Conservation (phyloP, 2,329 filamentous ascomycete genomes). For the Tothia fuscella region DNA sequence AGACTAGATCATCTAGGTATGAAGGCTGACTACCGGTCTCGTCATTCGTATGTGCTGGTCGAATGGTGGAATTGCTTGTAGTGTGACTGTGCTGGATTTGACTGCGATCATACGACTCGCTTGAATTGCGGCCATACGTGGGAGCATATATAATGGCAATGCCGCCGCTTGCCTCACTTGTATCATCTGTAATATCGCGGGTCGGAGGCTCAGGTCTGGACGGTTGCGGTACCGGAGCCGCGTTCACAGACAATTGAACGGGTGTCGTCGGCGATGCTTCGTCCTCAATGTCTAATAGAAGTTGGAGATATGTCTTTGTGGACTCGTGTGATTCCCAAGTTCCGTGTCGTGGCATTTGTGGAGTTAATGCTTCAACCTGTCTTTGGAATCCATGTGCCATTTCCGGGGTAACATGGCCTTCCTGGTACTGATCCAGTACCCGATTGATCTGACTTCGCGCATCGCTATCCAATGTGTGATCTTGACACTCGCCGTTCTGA, state of each 20-base stretch:
- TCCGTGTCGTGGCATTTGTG: slow-evolving; percentile 40
- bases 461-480: slow-evolving; percentile 27
- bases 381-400: slow-evolving; percentile 27
- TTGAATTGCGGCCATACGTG: background rate
- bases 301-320: slow-evolving; percentile 42
- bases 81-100: slow-evolving; percentile 1
- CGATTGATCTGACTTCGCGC: slow-evolving; percentile 32
- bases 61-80: slow-evolving; percentile 7
- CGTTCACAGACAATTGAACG: too few species aligned
- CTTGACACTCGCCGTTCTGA: background rate
- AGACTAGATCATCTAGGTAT: slow-evolving; percentile 18
- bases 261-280: background rate
- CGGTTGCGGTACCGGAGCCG: too few species aligned
- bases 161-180: slow-evolving; percentile 3
- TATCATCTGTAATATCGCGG: too few species aligned
- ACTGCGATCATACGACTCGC: background rate
- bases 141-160: slow-evolving; percentile 10
- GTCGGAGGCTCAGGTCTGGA: too few species aligned
- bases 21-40: slow-evolving; percentile 4
- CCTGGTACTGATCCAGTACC: slow-evolving; percentile 30
- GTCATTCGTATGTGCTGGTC: background rate
- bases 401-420: slow-evolving; percentile 24
- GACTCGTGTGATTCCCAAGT: slow-evolving; percentile 44
- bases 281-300: slow-evolving; percentile 27
- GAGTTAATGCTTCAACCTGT: slow-evolving; percentile 35